phyloP scores from a whole-genome alignment of 805 yeast species.

The Ogataea salicorniae region DNA sequence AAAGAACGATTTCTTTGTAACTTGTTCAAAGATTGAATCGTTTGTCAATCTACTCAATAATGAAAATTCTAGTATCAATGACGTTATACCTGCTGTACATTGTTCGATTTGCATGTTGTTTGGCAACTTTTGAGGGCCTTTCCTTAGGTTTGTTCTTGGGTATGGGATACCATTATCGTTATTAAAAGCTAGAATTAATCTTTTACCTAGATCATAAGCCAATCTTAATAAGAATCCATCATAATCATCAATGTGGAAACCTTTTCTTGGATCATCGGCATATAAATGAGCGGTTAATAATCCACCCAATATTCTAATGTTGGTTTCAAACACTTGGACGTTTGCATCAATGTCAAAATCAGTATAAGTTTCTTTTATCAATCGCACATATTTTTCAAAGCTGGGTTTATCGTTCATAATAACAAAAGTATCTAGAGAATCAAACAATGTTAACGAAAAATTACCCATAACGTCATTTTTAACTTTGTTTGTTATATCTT shows the following conservation, averaged over 20 bases:
- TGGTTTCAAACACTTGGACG: conserved; percentile 84
- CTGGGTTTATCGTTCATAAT: conserved; percentile 59
- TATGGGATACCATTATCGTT: conserved; percentile 63
- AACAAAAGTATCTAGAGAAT: conserved; percentile 73
- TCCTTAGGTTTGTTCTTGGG: conserved; percentile 68
- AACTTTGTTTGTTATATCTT: conserved; percentile 46
- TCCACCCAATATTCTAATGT: conserved; percentile 81
- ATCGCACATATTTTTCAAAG: conserved; percentile 42
- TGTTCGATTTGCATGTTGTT: conserved; percentile 51
- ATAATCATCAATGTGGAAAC: conserved; percentile 41
- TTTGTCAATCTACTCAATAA: conserved; percentile 70
- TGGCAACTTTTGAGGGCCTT: conserved; percentile 46
- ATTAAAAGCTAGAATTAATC: conserved; percentile 66
- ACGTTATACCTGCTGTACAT: conserved; percentile 84
- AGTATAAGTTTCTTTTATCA: conserved; percentile 33
- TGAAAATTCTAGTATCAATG: conserved; percentile 77
- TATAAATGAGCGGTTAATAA: conserved; percentile 72
- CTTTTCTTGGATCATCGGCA: conserved; percentile 46
- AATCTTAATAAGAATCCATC: conserved; percentile 66
- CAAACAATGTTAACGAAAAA: conserved; percentile 71
- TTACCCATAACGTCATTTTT: conserved; percentile 85
- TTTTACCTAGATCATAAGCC: conserved; percentile 72
- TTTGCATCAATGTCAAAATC: conserved; percentile 60
- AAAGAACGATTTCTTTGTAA: conserved; percentile 58
- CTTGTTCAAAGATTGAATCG: conserved; percentile 61